These are phyloP conservation scores for Actinidia chinensis DNA, from an alignment of 179 eudicot species.

Conservation along the genomic window DNA sequence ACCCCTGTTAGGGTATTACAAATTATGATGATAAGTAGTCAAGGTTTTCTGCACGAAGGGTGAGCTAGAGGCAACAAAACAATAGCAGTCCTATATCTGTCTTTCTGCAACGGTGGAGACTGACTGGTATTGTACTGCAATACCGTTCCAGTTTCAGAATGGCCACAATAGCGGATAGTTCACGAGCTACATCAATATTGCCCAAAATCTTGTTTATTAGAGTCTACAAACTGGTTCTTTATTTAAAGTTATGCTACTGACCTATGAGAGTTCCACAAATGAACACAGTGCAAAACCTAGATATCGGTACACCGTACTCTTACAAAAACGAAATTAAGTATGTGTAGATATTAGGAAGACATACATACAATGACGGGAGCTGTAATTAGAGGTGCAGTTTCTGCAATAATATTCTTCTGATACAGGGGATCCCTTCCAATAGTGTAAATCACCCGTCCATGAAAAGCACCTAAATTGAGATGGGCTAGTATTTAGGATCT, in stretches of 20 bases:
- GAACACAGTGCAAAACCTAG: not conserved
- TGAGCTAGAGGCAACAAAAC: not conserved
- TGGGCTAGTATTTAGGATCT: not conserved
- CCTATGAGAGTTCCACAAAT: not conserved
- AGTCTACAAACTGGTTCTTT: not conserved
- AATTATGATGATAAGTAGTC: not conserved
- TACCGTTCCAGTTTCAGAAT: not conserved
- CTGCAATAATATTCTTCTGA: slow-evolving; percentile 59
- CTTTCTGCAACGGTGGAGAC: not conserved
- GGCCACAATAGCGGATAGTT: not conserved
- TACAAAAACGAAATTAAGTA: not conserved
- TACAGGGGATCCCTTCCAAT: slow-evolving; percentile 79
- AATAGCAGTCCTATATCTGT: not conserved
- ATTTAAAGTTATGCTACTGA: slow-evolving; percentile 3
- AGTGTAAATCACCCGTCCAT: slow-evolving; percentile 68
- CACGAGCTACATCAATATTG: not conserved
- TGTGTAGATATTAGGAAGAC: not conserved
- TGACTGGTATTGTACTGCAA: slow-evolving; percentile 4
- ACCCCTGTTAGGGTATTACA: not conserved
- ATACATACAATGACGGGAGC: slow-evolving; percentile 76
- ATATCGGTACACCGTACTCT: not conserved
- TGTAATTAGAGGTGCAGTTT: slow-evolving; percentile 59
- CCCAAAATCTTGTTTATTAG: slow-evolving; percentile 6
- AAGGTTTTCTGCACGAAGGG: not conserved
- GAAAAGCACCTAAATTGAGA: slow-evolving; percentile 3